phyloP scores from a whole-genome alignment of 495 filamentous ascomycete species.

The Podospora australis region DNA sequence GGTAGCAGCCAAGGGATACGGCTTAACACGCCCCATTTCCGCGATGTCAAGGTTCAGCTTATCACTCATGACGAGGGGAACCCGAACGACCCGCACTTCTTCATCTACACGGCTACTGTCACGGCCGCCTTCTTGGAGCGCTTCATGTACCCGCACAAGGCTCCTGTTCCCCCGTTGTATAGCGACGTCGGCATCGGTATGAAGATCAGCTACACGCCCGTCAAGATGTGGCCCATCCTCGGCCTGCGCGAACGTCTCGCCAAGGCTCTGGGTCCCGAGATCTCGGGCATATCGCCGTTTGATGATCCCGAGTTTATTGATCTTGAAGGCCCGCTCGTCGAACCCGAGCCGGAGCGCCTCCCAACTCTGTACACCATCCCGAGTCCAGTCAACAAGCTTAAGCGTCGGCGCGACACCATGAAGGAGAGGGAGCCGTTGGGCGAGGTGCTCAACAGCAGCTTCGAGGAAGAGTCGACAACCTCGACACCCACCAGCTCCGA shows the following conservation, averaged over 20 bases:
- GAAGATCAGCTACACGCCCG: slow-evolving; percentile 30
- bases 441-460: slow-evolving; percentile 28
- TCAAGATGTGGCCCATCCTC: slow-evolving; percentile 40
- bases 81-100: slow-evolving; percentile 27
- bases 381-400: slow-evolving; percentile 8
- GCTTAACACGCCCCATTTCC: slow-evolving; percentile 18
- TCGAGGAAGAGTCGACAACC: slow-evolving; percentile 28
- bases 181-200: slow-evolving; percentile 13
- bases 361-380: neutral
- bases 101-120: slow-evolving; percentile 38
- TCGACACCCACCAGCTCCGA: slow-evolving; percentile 20
- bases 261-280: slow-evolving; percentile 35
- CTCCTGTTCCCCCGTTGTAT: slow-evolving; percentile 10
- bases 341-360: slow-evolving; percentile 2
- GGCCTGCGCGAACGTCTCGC: slow-evolving; percentile 44
- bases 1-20: neutral
- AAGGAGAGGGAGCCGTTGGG: slow-evolving; percentile 18
- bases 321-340: slow-evolving; percentile 26
- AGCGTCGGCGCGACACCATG: slow-evolving; percentile 15
- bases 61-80: slow-evolving; percentile 32
- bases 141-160: slow-evolving; percentile 31
- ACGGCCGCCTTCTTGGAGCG: slow-evolving; percentile 32
- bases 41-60: slow-evolving; percentile 34
- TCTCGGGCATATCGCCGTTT: slow-evolving; percentile 29
- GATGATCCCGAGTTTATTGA: slow-evolving; percentile 28